Conservation (phyloP, 768 basidiomycete genomes). For the Termitomyces sp. region DNA sequence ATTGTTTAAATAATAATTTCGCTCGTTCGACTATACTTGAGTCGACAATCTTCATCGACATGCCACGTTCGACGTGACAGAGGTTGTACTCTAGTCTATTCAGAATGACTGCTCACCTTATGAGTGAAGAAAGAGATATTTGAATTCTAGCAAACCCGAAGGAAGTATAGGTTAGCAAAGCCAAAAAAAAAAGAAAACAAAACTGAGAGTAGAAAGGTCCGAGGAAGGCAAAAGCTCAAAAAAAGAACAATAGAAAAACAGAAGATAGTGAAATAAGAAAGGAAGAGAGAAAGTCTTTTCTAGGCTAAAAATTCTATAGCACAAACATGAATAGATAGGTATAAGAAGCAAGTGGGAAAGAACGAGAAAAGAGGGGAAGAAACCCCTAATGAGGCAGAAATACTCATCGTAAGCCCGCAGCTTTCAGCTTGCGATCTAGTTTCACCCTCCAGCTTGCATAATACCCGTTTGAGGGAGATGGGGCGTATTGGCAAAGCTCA, state of each 20-base stretch:
- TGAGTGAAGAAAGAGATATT: background rate
- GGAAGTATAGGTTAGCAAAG: background rate
- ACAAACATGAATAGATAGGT: slow-evolving; percentile 2
- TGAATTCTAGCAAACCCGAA: background rate
- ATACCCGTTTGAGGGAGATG: slow-evolving; percentile 53
- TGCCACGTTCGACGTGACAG: background rate
- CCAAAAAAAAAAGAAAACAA: background rate
- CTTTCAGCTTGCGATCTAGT: slow-evolving; percentile 43
- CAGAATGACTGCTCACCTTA: background rate
- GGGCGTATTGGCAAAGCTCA: slow-evolving; percentile 65
- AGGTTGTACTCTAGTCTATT: background rate
- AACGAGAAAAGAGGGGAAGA: background rate
- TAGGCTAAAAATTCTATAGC: background rate
- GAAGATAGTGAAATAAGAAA: background rate
- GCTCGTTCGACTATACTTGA: too few relatives aligned
- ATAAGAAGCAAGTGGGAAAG: background rate
- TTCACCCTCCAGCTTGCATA: slow-evolving; percentile 61
- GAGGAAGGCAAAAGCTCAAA: background rate
- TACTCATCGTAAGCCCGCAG: slow-evolving; percentile 29
- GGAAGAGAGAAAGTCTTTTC: background rate
- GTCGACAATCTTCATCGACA: background rate
- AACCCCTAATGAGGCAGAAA: slow-evolving; percentile 5
- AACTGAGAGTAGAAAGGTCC: background rate
- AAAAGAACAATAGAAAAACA: background rate
- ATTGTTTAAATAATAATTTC: background rate